Conservation (phyloP, 768 basidiomycete genomes). For the Wakefieldia striispora region DNA sequence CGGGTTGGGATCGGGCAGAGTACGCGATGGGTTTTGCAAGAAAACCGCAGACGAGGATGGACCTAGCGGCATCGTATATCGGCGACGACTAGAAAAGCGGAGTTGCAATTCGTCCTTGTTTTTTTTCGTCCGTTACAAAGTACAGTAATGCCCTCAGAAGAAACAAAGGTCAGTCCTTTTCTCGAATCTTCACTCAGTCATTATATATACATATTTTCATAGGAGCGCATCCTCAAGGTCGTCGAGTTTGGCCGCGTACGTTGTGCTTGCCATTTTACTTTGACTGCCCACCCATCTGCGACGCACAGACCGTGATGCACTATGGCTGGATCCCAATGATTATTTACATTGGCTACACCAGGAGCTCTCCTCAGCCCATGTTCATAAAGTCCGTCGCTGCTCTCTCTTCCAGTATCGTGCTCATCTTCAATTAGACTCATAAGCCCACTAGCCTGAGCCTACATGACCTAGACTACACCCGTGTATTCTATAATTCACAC, state of each 20-base stretch:
- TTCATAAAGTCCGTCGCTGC: constrained; percentile 83
- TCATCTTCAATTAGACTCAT: constrained; percentile 61
- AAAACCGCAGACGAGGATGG: constrained; percentile 45
- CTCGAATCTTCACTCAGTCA: neutral
- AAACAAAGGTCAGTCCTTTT: constrained; percentile 67
- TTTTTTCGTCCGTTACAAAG: constrained; percentile 9
- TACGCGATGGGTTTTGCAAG: constrained; percentile 35
- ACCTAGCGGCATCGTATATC: constrained; percentile 43
- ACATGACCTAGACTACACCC: constrained; percentile 12
- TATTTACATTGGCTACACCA: constrained; percentile 91
- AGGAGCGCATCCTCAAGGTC: constrained; percentile 79
- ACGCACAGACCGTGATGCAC: constrained; percentile 75
- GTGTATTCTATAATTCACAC: constrained; percentile 29
- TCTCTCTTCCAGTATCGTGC: neutral
- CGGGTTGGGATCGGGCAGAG: constrained; percentile 32
- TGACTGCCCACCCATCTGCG: constrained; percentile 1
- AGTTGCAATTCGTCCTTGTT: constrained; percentile 28
- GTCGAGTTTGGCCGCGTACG: constrained; percentile 80
- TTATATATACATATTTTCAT: neutral
- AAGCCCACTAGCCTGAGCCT: constrained; percentile 80
- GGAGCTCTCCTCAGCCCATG: constrained; percentile 91
- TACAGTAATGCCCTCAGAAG: constrained; percentile 95
- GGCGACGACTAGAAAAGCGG: constrained; percentile 14
- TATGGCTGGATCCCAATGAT: constrained; percentile 97
- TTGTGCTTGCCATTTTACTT: constrained; percentile 9